A percentile compares a stretch with the other conserved stretches of the same genome.
Conservation (phyloP, 331 rosid genomes). For the Stylosanthes scabra region DNA sequence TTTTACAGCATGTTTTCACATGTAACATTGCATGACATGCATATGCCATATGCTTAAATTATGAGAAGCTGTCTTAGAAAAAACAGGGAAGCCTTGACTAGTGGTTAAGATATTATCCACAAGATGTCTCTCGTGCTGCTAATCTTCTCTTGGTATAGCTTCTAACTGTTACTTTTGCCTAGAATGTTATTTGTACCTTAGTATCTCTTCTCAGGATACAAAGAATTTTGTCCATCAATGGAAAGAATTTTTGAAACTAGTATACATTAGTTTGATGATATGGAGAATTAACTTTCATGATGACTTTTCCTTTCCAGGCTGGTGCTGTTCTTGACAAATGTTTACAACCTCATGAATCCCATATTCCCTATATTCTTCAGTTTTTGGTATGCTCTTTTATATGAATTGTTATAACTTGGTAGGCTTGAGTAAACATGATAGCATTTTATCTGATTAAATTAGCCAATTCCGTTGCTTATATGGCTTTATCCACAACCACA, state of each 20-base stretch:
- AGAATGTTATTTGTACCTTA: too few relatives aligned
- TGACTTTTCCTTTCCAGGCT: conserved; percentile 64
- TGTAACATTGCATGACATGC: conserved; percentile 25
- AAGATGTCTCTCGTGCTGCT: conserved; percentile 91
- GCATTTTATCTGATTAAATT: conserved; percentile 23
- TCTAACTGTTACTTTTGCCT: too few relatives aligned
- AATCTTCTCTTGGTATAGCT: conserved; percentile 87
- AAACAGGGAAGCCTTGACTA: conserved; percentile 64
- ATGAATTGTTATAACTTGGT: conserved; percentile 23
- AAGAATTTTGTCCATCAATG: conserved; percentile 24
- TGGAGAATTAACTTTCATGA: conserved; percentile 23
- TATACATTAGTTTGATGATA: conserved; percentile 28
- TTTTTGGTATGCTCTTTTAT: conserved; percentile 65
- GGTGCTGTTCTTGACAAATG: conserved; percentile 78
- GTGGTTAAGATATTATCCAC: conserved; percentile 80
- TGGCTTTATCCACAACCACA: background rate
- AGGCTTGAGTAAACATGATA: conserved; percentile 24
- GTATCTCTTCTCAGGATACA: conserved; percentile 31
- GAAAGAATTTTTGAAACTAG: conserved; percentile 31
- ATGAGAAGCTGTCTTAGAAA: conserved; percentile 21
- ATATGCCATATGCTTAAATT: conserved; percentile 27
- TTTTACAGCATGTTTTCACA: conserved; percentile 35
- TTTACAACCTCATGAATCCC: conserved; percentile 91
- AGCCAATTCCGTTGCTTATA: background rate
- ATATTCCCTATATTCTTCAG: conserved; percentile 94